phyloP scores from a whole-genome alignment of 1,284 basidiomycete species.

The Jaminaea rosea region DNA sequence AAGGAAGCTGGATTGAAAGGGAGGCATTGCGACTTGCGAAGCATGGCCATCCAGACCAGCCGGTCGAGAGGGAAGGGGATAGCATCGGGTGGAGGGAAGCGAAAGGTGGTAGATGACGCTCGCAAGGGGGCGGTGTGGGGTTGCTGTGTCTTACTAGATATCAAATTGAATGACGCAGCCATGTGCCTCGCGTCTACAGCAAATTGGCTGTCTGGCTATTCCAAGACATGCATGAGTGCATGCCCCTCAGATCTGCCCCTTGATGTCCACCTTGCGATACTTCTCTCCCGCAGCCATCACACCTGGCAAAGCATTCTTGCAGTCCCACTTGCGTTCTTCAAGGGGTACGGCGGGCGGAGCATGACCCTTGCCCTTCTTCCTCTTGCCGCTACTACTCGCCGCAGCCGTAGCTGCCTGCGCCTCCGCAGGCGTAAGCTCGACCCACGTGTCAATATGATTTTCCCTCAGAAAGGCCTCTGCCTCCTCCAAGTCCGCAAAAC shows the following conservation, averaged over 20 bases:
- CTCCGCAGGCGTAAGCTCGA: conserved; percentile 40
- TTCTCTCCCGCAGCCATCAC: conserved; percentile 49
- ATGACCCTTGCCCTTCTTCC: conserved; percentile 25
- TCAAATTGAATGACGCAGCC: no score
- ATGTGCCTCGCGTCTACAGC: no score
- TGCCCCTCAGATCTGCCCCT: no score
- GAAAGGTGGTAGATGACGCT: no score
- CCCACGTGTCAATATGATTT: conserved; percentile 64
- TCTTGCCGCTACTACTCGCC: background rate
- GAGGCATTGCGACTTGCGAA: conserved; percentile 12
- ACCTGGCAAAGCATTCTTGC: conserved; percentile 49
- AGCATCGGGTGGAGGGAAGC: no score
- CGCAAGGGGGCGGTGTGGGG: no score
- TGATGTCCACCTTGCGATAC: conserved; percentile 53
- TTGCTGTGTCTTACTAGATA: no score
- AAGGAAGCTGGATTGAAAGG: conserved; percentile 47
- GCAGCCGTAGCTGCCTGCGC: conserved; percentile 9
- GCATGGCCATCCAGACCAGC: conserved; percentile 7
- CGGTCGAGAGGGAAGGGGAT: background rate
- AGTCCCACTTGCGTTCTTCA: conserved; percentile 50
- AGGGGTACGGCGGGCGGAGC: conserved; percentile 18
- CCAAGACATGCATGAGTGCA: no score
- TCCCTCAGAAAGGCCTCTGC: conserved; percentile 63
- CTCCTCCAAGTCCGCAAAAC: conserved; percentile 63
- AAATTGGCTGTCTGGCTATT: no score